Evolutionary conservation across 129 eudicot species (phyloP).

Genomic region (Kitagawia praeruptora): DNA sequence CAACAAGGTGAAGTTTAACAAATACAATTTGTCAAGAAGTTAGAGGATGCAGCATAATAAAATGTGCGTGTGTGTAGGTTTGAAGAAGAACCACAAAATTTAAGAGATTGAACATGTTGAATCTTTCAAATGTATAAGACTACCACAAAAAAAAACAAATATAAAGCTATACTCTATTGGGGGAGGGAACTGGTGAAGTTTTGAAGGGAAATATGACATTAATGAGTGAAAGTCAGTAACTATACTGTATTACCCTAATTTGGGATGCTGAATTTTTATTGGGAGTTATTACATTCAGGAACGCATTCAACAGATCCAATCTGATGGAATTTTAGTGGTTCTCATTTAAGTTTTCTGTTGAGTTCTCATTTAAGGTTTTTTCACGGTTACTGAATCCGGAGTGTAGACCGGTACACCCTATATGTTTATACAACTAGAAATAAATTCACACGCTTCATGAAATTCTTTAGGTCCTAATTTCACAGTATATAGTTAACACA

Average conservation of each 20-base stretch:
- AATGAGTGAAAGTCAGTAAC: neutral
- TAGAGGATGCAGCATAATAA: neutral
- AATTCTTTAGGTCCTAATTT: neutral
- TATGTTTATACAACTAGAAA: neutral
- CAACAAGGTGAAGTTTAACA: slow-evolving; percentile 8
- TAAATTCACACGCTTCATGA: neutral
- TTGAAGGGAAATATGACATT: neutral
- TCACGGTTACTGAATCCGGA: neutral
- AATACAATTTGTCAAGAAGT: neutral
- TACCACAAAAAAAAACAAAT: neutral
- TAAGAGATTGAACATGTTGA: neutral
- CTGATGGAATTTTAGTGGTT: neutral
- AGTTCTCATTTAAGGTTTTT: neutral
- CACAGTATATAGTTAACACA: neutral
- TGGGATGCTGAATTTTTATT: neutral
- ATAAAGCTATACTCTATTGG: neutral
- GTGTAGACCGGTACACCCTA: neutral
- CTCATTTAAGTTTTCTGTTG: neutral
- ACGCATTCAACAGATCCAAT: neutral
- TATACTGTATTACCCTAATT: neutral
- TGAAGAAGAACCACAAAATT: neutral
- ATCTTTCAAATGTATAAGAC: neutral
- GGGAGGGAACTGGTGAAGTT: neutral
- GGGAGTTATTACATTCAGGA: neutral
- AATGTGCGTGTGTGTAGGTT: neutral